Percentiles rank a stretch among this genome's conserved stretches.
Conservation (phyloP, 2,329 filamentous ascomycete species). For the Paracoccidioides brasiliensis region DNA sequence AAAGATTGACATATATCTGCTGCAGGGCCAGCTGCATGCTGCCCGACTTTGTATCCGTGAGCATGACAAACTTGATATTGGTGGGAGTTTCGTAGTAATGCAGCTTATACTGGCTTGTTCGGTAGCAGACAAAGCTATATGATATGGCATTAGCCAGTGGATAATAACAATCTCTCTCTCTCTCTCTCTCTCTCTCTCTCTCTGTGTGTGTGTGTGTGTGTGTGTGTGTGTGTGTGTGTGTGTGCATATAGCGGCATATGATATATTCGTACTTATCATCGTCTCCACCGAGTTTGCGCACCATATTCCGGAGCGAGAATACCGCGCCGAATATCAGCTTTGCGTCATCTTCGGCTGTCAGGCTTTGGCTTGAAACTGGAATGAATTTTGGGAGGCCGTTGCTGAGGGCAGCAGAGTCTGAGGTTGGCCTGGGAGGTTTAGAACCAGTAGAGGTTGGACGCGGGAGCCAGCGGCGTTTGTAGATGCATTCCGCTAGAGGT, state of each 20-base stretch:
- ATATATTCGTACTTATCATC: slow-evolving; percentile 52
- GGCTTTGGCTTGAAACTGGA: slow-evolving; percentile 20
- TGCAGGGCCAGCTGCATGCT: slow-evolving; percentile 92
- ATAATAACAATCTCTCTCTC: not conserved
- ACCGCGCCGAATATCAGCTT: slow-evolving; percentile 96
- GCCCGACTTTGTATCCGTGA: slow-evolving; percentile 77
- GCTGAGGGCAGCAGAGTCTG: slow-evolving; percentile 29
- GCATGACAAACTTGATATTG: slow-evolving; percentile 89
- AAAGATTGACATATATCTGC: slow-evolving; percentile 97
- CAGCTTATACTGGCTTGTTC: slow-evolving; percentile 90
- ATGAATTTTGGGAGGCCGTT: slow-evolving; percentile 28
- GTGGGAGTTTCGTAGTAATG: slow-evolving; percentile 98
- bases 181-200: no score
- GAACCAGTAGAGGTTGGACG: slow-evolving; percentile 35
- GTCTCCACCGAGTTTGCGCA: slow-evolving; percentile 80
- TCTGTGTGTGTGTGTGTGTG: no score
- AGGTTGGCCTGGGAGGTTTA: slow-evolving; percentile 22
- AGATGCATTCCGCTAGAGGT: slow-evolving; percentile 80
- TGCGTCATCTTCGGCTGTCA: slow-evolving; percentile 59
- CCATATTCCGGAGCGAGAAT: slow-evolving; percentile 94
- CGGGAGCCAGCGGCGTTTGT: slow-evolving; percentile 72
- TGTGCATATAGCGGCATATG: no score
- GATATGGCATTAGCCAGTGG: slow-evolving; percentile 13
- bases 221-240: not conserved
- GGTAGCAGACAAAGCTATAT: slow-evolving; percentile 74